Conservation (phyloP, 768 basidiomycete genomes). For the Boletus tylopilopsis region DNA sequence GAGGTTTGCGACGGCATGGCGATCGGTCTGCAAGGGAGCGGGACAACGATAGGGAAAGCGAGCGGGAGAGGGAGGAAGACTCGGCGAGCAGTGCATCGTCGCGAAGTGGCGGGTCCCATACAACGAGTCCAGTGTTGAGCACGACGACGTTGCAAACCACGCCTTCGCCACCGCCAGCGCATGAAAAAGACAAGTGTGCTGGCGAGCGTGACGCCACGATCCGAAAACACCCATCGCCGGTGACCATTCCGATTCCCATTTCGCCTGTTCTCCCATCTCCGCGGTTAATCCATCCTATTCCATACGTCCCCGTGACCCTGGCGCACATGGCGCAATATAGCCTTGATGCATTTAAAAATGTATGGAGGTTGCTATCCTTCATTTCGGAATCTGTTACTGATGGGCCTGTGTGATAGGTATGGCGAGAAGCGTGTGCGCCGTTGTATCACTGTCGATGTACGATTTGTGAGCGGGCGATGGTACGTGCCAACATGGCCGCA, state of each 20-base stretch:
- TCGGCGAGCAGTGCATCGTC: slow-evolving; percentile 44
- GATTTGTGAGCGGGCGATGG: slow-evolving; percentile 69
- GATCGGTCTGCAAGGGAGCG: slow-evolving; percentile 28
- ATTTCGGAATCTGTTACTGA: slow-evolving; percentile 1
- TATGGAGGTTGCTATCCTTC: slow-evolving; percentile 33
- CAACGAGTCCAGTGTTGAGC: slow-evolving; percentile 70
- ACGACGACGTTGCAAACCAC: slow-evolving; percentile 76
- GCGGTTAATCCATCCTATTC: slow-evolving; percentile 59
- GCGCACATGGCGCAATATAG: slow-evolving; percentile 55
- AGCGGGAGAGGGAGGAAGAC: slow-evolving; percentile 42
- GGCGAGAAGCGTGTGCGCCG: slow-evolving; percentile 71
- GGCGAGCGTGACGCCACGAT: slow-evolving; percentile 7
- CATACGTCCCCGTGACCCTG: slow-evolving; percentile 59
- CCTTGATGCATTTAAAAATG: slow-evolving; percentile 52
- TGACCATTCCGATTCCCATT: slow-evolving; percentile 38
- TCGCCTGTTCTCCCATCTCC: slow-evolving; percentile 64
- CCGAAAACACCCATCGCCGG: slow-evolving; percentile 25
- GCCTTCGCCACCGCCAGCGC: slow-evolving; percentile 63
- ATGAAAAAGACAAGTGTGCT: slow-evolving; percentile 35
- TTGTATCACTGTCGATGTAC: slow-evolving; percentile 69
- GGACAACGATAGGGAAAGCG: slow-evolving; percentile 32
- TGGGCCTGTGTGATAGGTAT: slow-evolving; percentile 41
- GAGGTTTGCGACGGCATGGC: slow-evolving; percentile 22
- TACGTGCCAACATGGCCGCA: slow-evolving; percentile 44
- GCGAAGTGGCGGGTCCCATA: slow-evolving; percentile 51